Base-by-base conservation (phyloP, 2,329 filamentous ascomycete genomes). In the Trematosphaeria pertusa region DNA sequence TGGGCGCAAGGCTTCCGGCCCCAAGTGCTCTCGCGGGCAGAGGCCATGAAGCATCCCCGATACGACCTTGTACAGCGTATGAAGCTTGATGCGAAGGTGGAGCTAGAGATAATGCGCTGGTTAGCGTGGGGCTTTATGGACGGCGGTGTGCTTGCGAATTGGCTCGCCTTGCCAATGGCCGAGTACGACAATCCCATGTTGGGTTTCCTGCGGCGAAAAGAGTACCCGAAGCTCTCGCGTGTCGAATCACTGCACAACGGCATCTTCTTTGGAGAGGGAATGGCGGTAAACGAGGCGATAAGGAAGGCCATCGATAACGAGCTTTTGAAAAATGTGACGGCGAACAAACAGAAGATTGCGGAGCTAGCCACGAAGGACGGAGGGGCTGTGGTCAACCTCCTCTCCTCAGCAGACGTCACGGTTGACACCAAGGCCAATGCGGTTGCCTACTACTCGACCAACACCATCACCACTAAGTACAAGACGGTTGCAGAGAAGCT, bases 1-100 rank as follows among this genome's bases (percentile, higher is more conserved):
- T 97, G 91, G 89, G 91, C 92, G 0, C 86, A 95, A 62, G 94
- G 93, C 9, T 97, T 97, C 74, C 85, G 81, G 52, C 93, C 94
- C 0, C 80, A 94, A 6, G 88, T 97, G 31, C 74, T 97, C 45
- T 87, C 88, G 39, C 82, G 85, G 12, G 84, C 82, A 1, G 93
- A 97, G 67, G 91, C 92, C 14, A 88, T 87, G 78, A 86, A 85
- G 64, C 94, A 96, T 65, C 89, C 89, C 1, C 74, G 89, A 15
- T 96, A 93, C 67, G 79, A 85, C 56, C 78, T 86, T 42, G 75
- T 96, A 42, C 86, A 91, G 48, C 64, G 65, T 34, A 53, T 73
- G 57, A 66, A 72, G 48, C 56, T 73, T 26, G 64, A 69, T 17
- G 19, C 64, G 0, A 63, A 59, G 32, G 51, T 64, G 12, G 63